Base-by-base conservation (phyloP, 805 yeast species). In the Metschnikowia shivogae region DNA sequence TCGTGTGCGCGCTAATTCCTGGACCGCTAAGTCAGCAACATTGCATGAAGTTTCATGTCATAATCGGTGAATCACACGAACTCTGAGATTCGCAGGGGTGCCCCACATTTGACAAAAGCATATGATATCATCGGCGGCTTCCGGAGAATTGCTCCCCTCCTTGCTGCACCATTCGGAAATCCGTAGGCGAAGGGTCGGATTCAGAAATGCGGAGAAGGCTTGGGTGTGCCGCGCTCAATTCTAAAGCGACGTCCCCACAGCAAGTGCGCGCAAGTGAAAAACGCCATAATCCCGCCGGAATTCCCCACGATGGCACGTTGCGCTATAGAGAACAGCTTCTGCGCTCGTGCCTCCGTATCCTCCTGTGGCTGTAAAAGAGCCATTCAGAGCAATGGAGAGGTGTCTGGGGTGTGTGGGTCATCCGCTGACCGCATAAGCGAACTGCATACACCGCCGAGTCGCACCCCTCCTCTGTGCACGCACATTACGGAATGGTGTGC, bases 401-500 rank as follows among this genome's bases (percentile, higher is more conserved):
- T 17, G 3, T 17, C 17, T 17, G 3, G 3, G n/a, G 6, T 22
- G 24, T 22, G 31, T 6, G 13, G 11, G n/a, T 5, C 8, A 6
- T 12, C 27, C 19, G 17, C 10, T 28, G 27, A 20, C 27, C 14
- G 20, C 28, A 29, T 37, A 37, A 20, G 40, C 40, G 40, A 37
- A 8, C 27, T 20, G 40, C 40, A 37, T 29, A 8, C n/a, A 9
- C 6, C 34, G 12, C 22, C 20, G 20, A 28, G 10, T 24, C 35
- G 30, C 41, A 22, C 44, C 44, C 44, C 44, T 41, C 44, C 31
- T 33, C 36, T 39, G 37, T 45, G 43, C 51, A 37, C 31, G 39
- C 40, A 22, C 14, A 19, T 38, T 32, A 39, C 39, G 45, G 43
- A 30, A 39, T 31, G 34, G 26, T 11, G 34, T 14, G 29, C 24